These are phyloP conservation scores for Chrysanthemum makinoi DNA, from an alignment of 129 eudicot genomes.

Conservation along the genomic window DNA sequence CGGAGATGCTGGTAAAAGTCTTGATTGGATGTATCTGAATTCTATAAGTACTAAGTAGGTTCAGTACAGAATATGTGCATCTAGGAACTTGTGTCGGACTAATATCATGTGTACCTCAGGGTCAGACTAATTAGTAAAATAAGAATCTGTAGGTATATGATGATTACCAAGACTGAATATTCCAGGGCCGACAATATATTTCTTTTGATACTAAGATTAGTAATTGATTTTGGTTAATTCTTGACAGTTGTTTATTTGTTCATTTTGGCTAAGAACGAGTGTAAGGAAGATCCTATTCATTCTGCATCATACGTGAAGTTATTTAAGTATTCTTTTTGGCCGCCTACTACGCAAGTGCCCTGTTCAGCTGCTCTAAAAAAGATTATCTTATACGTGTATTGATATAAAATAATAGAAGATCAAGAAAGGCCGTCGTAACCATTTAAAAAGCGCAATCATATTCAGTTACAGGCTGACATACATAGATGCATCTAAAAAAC, in stretches of 20 bases:
- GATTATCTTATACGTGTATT: not conserved
- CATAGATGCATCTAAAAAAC: slow-evolving; percentile 21
- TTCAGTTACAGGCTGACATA: slow-evolving; percentile 29
- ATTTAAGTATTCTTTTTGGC: not conserved
- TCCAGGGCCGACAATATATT: no score
- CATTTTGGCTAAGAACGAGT: not conserved
- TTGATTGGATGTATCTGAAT: no score
- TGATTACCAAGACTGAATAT: no score
- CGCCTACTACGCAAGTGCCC: not conserved
- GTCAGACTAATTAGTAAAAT: not conserved
- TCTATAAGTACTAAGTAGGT: no score
- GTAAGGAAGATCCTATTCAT: not conserved
- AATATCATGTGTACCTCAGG: not conserved
- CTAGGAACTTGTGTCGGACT: slow-evolving; percentile 3
- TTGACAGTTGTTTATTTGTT: not conserved
- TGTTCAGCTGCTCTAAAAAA: not conserved
- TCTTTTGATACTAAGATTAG: no score
- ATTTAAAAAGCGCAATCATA: slow-evolving; percentile 14
- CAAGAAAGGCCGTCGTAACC: not conserved
- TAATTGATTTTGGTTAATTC: not conserved
- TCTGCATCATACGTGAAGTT: not conserved
- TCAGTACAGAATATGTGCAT: not conserved
- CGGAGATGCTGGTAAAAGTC: no score
- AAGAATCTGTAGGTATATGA: no score
- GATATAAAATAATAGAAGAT: not conserved